Percentiles rank a stretch among this genome's conserved stretches.
Evolutionary conservation across 2,329 filamentous ascomycete species (phyloP).

Genomic region (Colletotrichum phormii): DNA sequence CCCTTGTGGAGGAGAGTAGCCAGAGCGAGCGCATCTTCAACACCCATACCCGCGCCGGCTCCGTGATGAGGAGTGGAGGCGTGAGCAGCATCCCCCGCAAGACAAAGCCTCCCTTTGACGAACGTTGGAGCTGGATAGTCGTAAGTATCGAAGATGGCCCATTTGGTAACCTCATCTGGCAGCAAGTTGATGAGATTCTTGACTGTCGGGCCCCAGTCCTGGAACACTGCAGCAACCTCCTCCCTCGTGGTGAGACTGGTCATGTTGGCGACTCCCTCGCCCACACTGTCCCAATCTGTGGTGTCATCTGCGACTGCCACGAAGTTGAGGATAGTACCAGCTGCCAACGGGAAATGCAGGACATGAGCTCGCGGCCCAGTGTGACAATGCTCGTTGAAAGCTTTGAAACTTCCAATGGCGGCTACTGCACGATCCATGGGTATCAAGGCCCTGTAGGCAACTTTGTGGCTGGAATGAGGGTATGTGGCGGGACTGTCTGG

Average conservation of each 20-base stretch:
- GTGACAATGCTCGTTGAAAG: slow-evolving; percentile 43
- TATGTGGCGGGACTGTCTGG: not conserved
- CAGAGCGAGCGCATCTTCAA: slow-evolving; percentile 39
- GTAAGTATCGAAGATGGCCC: not conserved
- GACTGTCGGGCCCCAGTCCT: not conserved
- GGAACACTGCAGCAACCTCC: not conserved
- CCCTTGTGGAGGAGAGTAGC: not conserved
- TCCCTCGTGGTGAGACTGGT: not conserved
- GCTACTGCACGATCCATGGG: not conserved
- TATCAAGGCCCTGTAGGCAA: slow-evolving; percentile 42
- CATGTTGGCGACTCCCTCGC: not conserved
- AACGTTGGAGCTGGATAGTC: not conserved
- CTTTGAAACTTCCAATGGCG: slow-evolving; percentile 49
- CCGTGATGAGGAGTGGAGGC: slow-evolving; percentile 40
- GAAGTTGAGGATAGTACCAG: not conserved
- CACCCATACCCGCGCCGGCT: slow-evolving; percentile 37
- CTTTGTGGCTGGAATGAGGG: slow-evolving; percentile 32
- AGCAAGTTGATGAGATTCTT: not conserved
- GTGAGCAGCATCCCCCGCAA: slow-evolving; percentile 41
- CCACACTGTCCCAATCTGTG: not conserved
- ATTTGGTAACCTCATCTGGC: not conserved
- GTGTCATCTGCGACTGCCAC: not conserved
- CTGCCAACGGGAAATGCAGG: slow-evolving; percentile 44
- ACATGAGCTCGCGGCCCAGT: slow-evolving; percentile 67
- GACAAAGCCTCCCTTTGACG: slow-evolving; percentile 23